Percentiles rank a stretch among this genome's conserved stretches.
phyloP scores from a whole-genome alignment of 257 asterid species.

The Henckelia pumila region DNA sequence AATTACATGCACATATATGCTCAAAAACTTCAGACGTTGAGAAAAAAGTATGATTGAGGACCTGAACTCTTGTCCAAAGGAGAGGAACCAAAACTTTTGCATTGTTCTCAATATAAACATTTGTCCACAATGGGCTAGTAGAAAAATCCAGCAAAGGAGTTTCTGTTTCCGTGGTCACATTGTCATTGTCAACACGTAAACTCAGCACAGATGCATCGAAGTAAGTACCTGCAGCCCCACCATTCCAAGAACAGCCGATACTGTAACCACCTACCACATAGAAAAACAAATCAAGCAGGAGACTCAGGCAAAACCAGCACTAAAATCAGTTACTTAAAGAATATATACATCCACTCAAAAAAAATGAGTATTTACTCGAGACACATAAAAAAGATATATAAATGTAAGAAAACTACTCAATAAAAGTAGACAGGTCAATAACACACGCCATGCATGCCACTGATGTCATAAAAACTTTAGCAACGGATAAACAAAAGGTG shows the following conservation, averaged over 20 bases:
- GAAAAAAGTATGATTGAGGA: slow-evolving; percentile 33
- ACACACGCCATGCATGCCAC: background rate
- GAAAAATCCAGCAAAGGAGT: slow-evolving; percentile 95
- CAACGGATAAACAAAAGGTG: background rate
- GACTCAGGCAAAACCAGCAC: slow-evolving; percentile 18
- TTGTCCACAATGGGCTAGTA: slow-evolving; percentile 89
- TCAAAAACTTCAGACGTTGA: background rate
- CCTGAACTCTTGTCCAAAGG: slow-evolving; percentile 99
- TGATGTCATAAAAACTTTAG: slow-evolving; percentile 5
- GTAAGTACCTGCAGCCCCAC: slow-evolving; percentile 99
- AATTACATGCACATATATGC: slow-evolving; percentile 9
- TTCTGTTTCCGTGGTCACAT: slow-evolving; percentile 90
- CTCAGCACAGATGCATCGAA: slow-evolving; percentile 90
- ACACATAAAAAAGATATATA: slow-evolving; percentile 11
- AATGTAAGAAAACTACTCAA: slow-evolving; percentile 8
- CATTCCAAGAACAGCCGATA: slow-evolving; percentile 81
- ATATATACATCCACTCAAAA: background rate
- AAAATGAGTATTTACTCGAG: slow-evolving; percentile 1
- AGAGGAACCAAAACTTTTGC: slow-evolving; percentile 96
- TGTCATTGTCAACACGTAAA: slow-evolving; percentile 83
- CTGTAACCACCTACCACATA: slow-evolving; percentile 81
- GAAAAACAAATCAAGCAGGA: slow-evolving; percentile 27
- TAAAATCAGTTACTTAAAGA: background rate
- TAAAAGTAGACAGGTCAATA: background rate
- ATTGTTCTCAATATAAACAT: slow-evolving; percentile 90